Evolutionary conservation across 148 eudicot genomes (phyloP), one percentile per base, ranked within the genome.

Genomic region (Agrostemma githago): DNA sequence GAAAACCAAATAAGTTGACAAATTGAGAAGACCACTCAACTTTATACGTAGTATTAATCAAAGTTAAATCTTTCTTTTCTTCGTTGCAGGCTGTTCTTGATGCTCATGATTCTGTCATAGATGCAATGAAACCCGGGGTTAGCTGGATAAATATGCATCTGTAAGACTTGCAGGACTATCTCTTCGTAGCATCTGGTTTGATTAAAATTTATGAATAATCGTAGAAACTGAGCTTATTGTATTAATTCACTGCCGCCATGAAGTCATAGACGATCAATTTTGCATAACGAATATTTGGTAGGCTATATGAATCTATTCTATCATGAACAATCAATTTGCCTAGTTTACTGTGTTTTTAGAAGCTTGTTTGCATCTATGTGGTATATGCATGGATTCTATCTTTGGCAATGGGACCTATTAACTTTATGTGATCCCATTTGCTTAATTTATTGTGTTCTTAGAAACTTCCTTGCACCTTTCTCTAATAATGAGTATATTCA

Each of bases 141-240:
- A 84, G 82, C 87, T 92, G 97, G 98, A 89, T 95, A 65, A 85
- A 95, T 80, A 95, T 94, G 98, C 98, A 95, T 86, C 85, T 79
- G 98, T 94, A 87, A 81, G 93, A 59, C 41, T 69, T 40, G 42
- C 76, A 37, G 64, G 64, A 9, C 7, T 37, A 12, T 65, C 3
- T 62, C 40, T 42, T 75, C 60, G 4, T 56, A 48, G 3, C 38
- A 12, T 48, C 54, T 51, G 56, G 16, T 11, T 51, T 39, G 44
- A 20, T 61, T 40, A 39, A n/a, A 39, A 65, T 40, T 6, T 42
- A 9, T 66, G 21, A 9, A 51, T 17, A 70, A 15, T 53, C 2
- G 43, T 34, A 26, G 17, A 70, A 37, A 34, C 15, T 8, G 41
- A 11, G 40, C 58, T 53, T 53, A 51, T 53, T 12, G 26, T 5